These are phyloP conservation scores for Apophysomyces trapeziformis DNA, from an alignment of 371 early-diverging fungal genomes.

Conservation along the genomic window DNA sequence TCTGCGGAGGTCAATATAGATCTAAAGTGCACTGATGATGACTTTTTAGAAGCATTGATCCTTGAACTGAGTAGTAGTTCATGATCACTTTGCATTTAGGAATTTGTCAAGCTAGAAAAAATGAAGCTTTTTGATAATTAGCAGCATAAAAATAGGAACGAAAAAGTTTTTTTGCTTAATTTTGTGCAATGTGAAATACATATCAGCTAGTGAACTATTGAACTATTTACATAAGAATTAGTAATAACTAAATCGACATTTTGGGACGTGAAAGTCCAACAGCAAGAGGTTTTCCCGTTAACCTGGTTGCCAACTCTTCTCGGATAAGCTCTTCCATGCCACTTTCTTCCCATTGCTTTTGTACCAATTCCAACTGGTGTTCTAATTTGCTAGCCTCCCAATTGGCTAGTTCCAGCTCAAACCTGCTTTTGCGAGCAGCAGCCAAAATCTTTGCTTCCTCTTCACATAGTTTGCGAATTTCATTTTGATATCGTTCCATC, in stretches of 20 bases:
- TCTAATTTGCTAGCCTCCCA: constrained; percentile 64
- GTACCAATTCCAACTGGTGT: constrained; percentile 54
- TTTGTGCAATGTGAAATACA: no score
- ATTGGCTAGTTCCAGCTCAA: constrained; percentile 54
- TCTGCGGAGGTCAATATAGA: constrained; percentile 60
- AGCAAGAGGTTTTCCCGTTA: constrained; percentile 12
- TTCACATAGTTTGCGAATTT: constrained; percentile 33
- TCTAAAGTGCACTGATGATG: constrained; percentile 70
- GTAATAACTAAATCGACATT: constrained; percentile 3
- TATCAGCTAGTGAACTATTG: no score
- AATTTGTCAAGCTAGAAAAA: neutral
- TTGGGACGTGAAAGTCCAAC: constrained; percentile 14
- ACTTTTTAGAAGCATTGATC: constrained; percentile 51
- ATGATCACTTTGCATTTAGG: neutral
- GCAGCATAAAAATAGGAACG: no score
- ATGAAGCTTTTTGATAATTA: no score
- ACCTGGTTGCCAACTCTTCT: constrained; percentile 21
- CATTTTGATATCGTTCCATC: constrained; percentile 45
- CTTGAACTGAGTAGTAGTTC: constrained; percentile 3
- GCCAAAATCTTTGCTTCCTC: constrained; percentile 51
- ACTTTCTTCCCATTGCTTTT: constrained; percentile 55
- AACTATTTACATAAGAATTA: neutral
- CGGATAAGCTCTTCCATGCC: constrained; percentile 42
- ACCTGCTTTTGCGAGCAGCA: constrained; percentile 47
- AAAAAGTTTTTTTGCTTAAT: no score